Evolutionary conservation across 306 rosid genomes (phyloP).

Genomic region (Cicer judaicum): DNA sequence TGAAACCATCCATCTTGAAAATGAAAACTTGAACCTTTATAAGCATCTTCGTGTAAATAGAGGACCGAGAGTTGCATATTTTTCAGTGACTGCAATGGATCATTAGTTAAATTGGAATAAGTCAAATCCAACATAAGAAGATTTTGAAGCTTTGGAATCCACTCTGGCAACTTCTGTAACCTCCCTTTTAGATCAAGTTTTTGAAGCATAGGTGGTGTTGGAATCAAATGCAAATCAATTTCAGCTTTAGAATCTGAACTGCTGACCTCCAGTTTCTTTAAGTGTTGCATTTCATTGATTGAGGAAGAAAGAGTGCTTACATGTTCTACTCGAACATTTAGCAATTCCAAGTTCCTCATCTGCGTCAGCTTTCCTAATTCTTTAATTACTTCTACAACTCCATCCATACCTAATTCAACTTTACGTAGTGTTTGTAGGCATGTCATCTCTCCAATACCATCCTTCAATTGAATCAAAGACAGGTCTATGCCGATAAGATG

Average conservation of each 20-base stretch:
- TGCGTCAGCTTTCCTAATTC: background rate
- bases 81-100: background rate
- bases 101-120: background rate
- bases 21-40: background rate
- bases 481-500: rapidly evolving
- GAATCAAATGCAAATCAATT: conserved; percentile 2
- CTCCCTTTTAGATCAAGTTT: background rate
- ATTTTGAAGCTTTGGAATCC: background rate
- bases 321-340: background rate
- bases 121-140: background rate
- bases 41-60: background rate
- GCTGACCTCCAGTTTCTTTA: background rate
- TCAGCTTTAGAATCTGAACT: background rate
- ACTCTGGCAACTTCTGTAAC: background rate
- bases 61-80: no score
- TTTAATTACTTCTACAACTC: background rate
- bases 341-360: background rate
- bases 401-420: background rate
- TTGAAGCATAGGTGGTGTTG: background rate
- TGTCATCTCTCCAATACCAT: background rate
- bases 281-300: background rate
- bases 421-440: background rate
- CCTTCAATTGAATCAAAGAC: background rate
- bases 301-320: background rate
- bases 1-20: conserved; percentile 10